These are phyloP conservation scores for Solanum chiquidenum DNA, from an alignment of 257 asterid genomes.

Conservation along the genomic window DNA sequence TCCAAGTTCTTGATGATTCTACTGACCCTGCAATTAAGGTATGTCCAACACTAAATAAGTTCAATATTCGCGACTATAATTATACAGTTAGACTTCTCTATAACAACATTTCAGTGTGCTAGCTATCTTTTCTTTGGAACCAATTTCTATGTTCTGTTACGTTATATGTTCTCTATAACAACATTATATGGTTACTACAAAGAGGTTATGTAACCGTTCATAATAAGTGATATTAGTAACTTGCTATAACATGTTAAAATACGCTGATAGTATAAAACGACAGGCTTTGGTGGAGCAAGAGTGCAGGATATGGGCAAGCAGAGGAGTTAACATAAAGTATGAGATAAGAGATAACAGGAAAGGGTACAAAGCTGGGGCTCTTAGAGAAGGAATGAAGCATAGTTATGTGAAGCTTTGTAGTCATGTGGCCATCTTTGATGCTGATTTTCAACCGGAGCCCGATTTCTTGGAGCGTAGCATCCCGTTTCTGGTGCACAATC, in stretches of 20 bases:
- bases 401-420: constrained; percentile 1
- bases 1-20: constrained; percentile 33
- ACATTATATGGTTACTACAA: neutral
- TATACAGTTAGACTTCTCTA: neutral
- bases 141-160: neutral
- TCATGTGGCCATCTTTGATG: constrained; percentile 5
- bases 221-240: neutral
- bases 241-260: neutral
- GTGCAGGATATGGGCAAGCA: constrained; percentile 4
- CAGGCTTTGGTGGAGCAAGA: neutral
- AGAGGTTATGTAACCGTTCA: neutral
- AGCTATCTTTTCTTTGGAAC: neutral
- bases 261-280: neutral
- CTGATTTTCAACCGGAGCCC: constrained; percentile 3
- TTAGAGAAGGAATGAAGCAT: constrained; percentile 19
- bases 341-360: neutral
- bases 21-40: constrained; percentile 24
- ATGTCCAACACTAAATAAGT: constrained; percentile 4
- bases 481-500: constrained; percentile 28
- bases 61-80: neutral
- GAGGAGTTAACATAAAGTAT: constrained; percentile 3
- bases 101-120: neutral
- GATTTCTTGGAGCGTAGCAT: constrained; percentile 9
- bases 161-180: neutral
- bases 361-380: constrained; percentile 6